Conservation (phyloP, 2,329 filamentous ascomycete species). For the Claviceps cyperi region DNA sequence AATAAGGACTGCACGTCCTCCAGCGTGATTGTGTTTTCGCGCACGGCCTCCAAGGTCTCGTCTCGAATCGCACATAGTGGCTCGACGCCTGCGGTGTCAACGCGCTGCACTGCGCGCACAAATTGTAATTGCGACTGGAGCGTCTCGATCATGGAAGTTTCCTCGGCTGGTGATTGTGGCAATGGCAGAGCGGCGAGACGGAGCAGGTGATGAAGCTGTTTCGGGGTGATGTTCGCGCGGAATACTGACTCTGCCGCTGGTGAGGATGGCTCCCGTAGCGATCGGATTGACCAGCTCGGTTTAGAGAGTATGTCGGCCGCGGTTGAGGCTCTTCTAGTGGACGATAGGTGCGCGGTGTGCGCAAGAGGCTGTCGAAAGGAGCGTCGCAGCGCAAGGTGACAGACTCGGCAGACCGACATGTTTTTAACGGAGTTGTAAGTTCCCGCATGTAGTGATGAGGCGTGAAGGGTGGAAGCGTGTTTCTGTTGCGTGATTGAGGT, state of each 20-base stretch:
- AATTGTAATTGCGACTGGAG: conserved; percentile 78
- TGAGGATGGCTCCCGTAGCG: conserved; percentile 30
- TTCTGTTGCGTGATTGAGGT: background rate
- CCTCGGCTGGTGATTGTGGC: conserved; percentile 47
- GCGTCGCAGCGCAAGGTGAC: conserved; percentile 15
- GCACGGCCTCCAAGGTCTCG: conserved; percentile 51
- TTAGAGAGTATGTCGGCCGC: conserved; percentile 41
- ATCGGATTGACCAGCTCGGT: conserved; percentile 73
- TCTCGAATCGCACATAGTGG: conserved; percentile 72
- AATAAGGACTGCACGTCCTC: conserved; percentile 42
- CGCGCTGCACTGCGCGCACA: conserved; percentile 68
- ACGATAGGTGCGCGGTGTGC: conserved; percentile 4
- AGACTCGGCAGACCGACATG: conserved; percentile 19
- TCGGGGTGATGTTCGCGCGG: conserved; percentile 38
- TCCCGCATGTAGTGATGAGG: background rate
- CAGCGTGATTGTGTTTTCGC: conserved; percentile 44
- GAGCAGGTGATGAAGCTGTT: conserved; percentile 69
- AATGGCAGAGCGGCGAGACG: conserved; percentile 76
- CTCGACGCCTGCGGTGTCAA: conserved; percentile 57
- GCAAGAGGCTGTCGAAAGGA: conserved; percentile 4
- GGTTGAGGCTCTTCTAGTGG: conserved; percentile 7
- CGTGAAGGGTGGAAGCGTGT: background rate
- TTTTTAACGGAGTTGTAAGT: background rate
- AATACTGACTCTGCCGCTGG: conserved; percentile 7
- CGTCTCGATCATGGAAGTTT: conserved; percentile 56